Base-by-base conservation (phyloP, 164 flowering plant genomes). In the Dillenia suffruticosa region DNA sequence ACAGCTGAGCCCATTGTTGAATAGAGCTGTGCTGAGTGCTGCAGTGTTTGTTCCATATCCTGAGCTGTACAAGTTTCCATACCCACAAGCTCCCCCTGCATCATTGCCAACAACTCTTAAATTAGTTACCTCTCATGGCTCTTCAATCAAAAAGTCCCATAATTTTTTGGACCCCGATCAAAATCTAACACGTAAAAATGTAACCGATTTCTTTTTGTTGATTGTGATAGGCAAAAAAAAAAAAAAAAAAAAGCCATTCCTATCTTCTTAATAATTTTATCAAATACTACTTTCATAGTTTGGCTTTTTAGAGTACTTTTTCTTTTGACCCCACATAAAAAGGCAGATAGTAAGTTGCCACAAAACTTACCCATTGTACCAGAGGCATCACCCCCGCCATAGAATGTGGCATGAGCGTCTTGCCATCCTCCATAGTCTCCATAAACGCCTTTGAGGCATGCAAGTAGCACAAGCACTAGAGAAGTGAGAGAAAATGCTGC, bases 1-100 rank as follows among this genome's bases (percentile, higher is more conserved):
- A 46, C 81, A 78, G 52, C 69, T 78, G 49, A 70, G 44, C 8
- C 82, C 82, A 61, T 72, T 70, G 74, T 78, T 73, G 75, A 74
- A 77, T 11, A 74, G 63, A 11, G 83, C 75, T 10, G 80, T 77
- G 57, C 80, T 74, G 12, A 76, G 65, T 3, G 82, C 82, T 32
- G 77, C 82, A 19, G 82, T 78, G 66, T 64, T 69, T 11, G 82
- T 78, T 12, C 82, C 82, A 51, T 78, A 78, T 5, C 79, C 82
- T 45, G 64, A 68, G 64, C 77, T 70, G 56, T 69, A 67, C 73
- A 78, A 48, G 19, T 75, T 75, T 3, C 82, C 82, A 55, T 78
- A 78, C 9, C 81, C 80, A 70, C 80, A 76, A 44, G 80, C 80
- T 48, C 80, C 80, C 12, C 80, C 80, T 76, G 68, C 54, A 51